Percentiles rank a stretch among this genome's conserved stretches.
phyloP scores from a whole-genome alignment of 495 filamentous ascomycete genomes.

The Talaromyces liani region DNA sequence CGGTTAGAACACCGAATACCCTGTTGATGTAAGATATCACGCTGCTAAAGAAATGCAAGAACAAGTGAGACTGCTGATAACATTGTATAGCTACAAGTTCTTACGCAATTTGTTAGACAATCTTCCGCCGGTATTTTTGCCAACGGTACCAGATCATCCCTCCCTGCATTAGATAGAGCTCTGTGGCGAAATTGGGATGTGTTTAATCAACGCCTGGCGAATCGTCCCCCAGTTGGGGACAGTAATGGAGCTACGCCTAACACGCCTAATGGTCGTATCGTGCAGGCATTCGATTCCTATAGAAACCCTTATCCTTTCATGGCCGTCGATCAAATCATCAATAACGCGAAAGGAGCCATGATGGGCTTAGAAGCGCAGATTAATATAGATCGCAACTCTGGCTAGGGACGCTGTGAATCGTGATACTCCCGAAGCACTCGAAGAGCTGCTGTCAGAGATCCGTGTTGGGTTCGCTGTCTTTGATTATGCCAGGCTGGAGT shows the following conservation, averaged over 20 bases:
- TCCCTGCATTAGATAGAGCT: neutral
- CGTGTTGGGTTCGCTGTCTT: too few species aligned
- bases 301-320: neutral
- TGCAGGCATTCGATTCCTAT: neutral
- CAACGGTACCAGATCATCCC: neutral
- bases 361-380: too few species aligned
- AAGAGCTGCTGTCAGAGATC: too few species aligned
- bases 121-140: neutral
- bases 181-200: neutral
- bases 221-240: neutral
- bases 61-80: neutral
- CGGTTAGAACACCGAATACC: neutral
- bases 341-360: too few species aligned
- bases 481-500: too few species aligned
- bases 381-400: too few species aligned
- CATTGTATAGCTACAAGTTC: neutral
- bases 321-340: too few species aligned
- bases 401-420: too few species aligned
- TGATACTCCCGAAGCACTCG: too few species aligned
- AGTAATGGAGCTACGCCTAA: neutral
- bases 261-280: neutral
- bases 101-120: neutral
- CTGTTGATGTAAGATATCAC: constrained; percentile 1
- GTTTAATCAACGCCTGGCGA: neutral
- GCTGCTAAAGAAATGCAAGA: too few species aligned